These are phyloP conservation scores for Trichoderma polysporum DNA, from an alignment of 2,329 filamentous ascomycete species.

Conservation along the genomic window DNA sequence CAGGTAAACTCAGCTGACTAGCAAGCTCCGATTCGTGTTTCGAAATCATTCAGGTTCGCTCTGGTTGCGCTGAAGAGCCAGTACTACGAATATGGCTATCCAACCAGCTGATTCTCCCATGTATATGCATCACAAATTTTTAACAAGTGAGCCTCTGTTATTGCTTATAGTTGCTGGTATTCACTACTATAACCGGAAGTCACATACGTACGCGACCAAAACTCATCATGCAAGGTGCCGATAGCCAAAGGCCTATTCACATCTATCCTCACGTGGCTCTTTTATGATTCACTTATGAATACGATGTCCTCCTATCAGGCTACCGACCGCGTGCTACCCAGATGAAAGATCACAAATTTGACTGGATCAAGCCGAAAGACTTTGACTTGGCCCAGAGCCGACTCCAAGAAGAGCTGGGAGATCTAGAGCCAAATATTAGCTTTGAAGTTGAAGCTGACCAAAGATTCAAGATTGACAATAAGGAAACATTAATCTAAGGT, in stretches of 20 bases:
- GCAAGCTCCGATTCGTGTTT: too few species aligned
- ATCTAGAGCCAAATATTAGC: not conserved
- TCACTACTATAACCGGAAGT: too few species aligned
- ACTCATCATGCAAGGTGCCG: not conserved
- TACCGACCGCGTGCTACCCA: conserved; percentile 30
- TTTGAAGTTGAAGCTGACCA: not conserved
- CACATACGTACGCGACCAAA: too few species aligned
- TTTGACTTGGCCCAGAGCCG: conserved; percentile 26
- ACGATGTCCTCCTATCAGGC: conserved; percentile 27
- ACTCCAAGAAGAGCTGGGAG: not conserved
- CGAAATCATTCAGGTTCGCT: too few species aligned
- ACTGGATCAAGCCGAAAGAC: conserved; percentile 29
- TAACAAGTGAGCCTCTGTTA: too few species aligned
- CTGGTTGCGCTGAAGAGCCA: too few species aligned
- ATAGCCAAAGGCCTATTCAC: not conserved
- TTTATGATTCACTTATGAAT: conserved; percentile 23
- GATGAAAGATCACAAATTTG: conserved; percentile 30
- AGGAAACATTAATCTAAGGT: not conserved
- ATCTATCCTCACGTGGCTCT: not conserved
- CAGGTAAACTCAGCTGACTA: too few species aligned
- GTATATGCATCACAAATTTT: too few species aligned
- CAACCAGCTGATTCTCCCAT: too few species aligned
- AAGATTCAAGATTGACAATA: not conserved
- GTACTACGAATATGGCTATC: too few species aligned
- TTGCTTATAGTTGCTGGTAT: too few species aligned